Percentiles rank a stretch among this genome's conserved stretches.
Conservation (phyloP, 1,284 basidiomycete genomes). For the Trametes sp. region DNA sequence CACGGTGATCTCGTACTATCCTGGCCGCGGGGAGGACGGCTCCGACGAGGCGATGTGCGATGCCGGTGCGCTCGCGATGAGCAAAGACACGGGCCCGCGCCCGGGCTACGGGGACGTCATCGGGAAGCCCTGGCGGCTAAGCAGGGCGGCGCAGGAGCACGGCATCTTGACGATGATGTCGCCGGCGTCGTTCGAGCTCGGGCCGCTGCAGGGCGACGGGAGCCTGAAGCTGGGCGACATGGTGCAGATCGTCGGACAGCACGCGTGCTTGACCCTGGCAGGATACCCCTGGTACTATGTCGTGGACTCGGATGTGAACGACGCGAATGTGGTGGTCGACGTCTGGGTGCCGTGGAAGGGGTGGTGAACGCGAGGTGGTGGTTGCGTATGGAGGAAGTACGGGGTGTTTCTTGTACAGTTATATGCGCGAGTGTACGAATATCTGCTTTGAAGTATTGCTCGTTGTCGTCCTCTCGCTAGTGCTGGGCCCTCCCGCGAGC, state of each 20-base stretch:
- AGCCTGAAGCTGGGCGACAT: constrained; percentile 65
- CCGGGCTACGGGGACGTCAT: constrained; percentile 78
- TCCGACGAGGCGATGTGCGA: constrained; percentile 82
- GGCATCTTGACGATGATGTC: constrained; percentile 65
- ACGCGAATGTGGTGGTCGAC: constrained; percentile 70
- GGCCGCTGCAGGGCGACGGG: constrained; percentile 36
- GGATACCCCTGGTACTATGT: constrained; percentile 86
- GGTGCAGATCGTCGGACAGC: constrained; percentile 76
- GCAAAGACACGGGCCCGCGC: constrained; percentile 82
- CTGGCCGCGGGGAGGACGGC: constrained; percentile 65
- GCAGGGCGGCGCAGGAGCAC: constrained; percentile 83
- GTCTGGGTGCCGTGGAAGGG: constrained; percentile 93
- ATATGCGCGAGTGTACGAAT: constrained; percentile 11
- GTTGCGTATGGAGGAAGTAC: constrained; percentile 13
- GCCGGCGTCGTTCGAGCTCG: constrained; percentile 34
- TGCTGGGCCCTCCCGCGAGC: too few species aligned
- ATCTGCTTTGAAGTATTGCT: not conserved
- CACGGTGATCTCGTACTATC: constrained; percentile 81
- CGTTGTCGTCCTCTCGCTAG: not conserved
- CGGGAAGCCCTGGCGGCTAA: constrained; percentile 74
- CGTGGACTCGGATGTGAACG: constrained; percentile 64
- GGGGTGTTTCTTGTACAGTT: constrained; percentile 17
- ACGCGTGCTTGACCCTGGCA: constrained; percentile 82
- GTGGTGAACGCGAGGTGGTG: constrained; percentile 59
- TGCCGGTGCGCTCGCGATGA: constrained; percentile 84